Percentiles rank a stretch among this genome's conserved stretches.
These are phyloP conservation scores for Coemansia sp. DNA, from an alignment of 192 early-diverging fungal genomes.

Conservation along the genomic window DNA sequence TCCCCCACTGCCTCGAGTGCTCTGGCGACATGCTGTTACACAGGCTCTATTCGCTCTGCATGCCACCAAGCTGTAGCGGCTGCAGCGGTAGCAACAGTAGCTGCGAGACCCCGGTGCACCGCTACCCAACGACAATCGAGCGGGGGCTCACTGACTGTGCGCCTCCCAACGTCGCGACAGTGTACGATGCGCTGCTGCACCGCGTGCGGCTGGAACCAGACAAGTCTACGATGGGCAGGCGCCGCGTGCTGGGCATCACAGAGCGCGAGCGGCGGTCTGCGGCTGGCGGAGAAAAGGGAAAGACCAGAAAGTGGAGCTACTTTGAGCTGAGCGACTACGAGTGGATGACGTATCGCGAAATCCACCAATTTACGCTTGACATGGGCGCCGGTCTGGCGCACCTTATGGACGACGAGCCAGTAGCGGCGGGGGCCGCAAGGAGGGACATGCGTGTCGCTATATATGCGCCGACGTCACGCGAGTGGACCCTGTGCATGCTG, in stretches of 20 bases:
- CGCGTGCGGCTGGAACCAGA: constrained; percentile 54
- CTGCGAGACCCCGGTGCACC: constrained; percentile 22
- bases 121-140: constrained; percentile 18
- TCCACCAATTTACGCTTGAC: constrained; percentile 47
- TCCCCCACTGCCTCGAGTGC: too few relatives aligned
- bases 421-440: constrained; percentile 39
- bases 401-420: too few relatives aligned
- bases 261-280: constrained; percentile 44
- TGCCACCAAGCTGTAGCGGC: constrained; percentile 16
- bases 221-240: constrained; percentile 66
- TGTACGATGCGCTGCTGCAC: constrained; percentile 69
- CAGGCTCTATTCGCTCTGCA: constrained; percentile 18
- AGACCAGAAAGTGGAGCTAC: constrained; percentile 69
- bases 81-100: constrained; percentile 7
- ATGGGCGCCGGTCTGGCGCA: constrained; percentile 72
- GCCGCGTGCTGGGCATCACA: constrained; percentile 59
- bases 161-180: constrained; percentile 53
- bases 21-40: too few relatives aligned
- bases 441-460: constrained; percentile 57
- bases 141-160: constrained; percentile 22
- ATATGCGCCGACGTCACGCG: constrained; percentile 62
- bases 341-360: constrained; percentile 79
- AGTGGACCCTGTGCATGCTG: constrained; percentile 46
- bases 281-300: constrained; percentile 48
- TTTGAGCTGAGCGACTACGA: constrained; percentile 74